A percentile compares a stretch with the other conserved stretches of the same genome.
phyloP scores from a whole-genome alignment of 78 protist species.

The Dictyostelium purpureum region DNA sequence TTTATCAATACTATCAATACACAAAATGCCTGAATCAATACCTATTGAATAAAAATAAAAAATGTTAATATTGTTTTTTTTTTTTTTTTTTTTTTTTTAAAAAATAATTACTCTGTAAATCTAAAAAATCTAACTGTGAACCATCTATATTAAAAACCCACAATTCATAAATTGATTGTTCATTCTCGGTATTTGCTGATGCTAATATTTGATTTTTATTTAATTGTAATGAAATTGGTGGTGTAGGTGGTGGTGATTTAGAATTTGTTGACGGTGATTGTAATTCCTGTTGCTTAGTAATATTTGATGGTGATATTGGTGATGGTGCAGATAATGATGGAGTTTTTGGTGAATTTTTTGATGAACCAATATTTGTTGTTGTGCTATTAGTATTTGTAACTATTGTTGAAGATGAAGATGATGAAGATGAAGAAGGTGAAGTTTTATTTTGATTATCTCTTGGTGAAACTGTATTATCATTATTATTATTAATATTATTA shows the following conservation, averaged over 20 bases:
- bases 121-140: neutral
- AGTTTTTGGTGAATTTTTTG: neutral
- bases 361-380: neutral
- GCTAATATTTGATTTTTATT: neutral
- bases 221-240: neutral
- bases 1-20: neutral
- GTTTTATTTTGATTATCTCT: neutral
- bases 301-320: neutral
- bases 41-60: neutral
- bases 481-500: neutral
- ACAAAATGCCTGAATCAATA: conserved; percentile 7
- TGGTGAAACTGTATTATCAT: neutral
- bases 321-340: neutral
- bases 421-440: neutral
- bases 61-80: neutral
- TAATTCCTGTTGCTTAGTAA: neutral
- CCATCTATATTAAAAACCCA: conserved; percentile 37
- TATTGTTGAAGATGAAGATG: neutral
- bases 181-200: neutral
- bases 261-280: neutral
- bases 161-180: conserved; percentile 11
- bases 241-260: neutral
- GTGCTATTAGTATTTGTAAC: neutral
- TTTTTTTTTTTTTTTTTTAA: no score
- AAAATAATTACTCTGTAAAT: neutral